Evolutionary conservation across 2,329 filamentous ascomycete species (phyloP).

Genomic region (Paecilomyces sp.): DNA sequence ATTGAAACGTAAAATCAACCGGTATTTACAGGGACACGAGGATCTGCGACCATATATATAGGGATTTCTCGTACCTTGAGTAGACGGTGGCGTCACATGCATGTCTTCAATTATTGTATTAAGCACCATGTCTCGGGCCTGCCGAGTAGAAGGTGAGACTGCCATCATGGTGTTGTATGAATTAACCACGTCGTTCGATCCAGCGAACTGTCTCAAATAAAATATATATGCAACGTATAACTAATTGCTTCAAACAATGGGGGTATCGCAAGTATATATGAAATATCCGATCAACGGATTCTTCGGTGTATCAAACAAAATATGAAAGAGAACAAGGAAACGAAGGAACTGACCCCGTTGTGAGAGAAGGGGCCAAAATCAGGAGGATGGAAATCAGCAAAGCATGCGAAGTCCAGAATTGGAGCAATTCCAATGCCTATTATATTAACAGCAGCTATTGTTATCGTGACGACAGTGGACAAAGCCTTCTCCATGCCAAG

Average conservation of each 20-base stretch:
- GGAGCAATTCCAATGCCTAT: background rate
- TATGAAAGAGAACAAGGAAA: conserved; percentile 11
- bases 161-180: conserved; percentile 42
- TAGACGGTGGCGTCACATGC: conserved; percentile 19
- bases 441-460: background rate
- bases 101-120: conserved; percentile 59
- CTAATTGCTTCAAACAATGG: conserved; percentile 1
- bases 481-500: background rate
- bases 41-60: background rate
- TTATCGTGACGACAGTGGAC: background rate
- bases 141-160: conserved; percentile 49
- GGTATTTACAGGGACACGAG: background rate
- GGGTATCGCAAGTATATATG: conserved; percentile 6
- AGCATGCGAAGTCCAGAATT: background rate
- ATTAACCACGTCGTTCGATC: conserved; percentile 35
- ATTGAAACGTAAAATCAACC: background rate
- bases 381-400: conserved; percentile 11
- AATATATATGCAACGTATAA: conserved; percentile 2
- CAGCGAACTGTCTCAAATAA: conserved; percentile 3
- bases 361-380: conserved; percentile 14
- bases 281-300: conserved; percentile 38
- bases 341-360: conserved; percentile 12
- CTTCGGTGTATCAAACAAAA: conserved; percentile 18
- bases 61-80: background rate
- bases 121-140: conserved; percentile 51